A percentile compares a stretch with the other conserved stretches of the same genome.
Evolutionary conservation across 2,329 filamentous ascomycete genomes (phyloP).

Genomic region (Dothiorella sarmentorum): DNA sequence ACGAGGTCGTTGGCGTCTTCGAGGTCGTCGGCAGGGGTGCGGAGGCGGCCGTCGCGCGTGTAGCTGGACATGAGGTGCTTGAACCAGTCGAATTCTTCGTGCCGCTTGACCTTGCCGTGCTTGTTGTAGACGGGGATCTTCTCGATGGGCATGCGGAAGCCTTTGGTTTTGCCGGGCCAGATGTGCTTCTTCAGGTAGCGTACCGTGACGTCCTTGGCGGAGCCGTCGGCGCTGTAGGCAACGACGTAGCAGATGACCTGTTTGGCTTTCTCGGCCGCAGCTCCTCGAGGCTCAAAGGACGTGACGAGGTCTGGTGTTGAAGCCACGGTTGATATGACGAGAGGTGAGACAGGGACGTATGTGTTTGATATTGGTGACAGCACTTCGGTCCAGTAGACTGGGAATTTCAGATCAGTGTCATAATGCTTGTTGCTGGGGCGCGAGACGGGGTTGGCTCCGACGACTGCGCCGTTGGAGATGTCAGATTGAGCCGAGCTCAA

Average conservation of each 20-base stretch:
- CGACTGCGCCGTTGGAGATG: slow-evolving; percentile 50
- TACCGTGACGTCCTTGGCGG: slow-evolving; percentile 91
- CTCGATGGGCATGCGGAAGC: slow-evolving; percentile 71
- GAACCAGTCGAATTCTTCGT: slow-evolving; percentile 87
- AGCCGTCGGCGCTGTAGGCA: slow-evolving; percentile 77
- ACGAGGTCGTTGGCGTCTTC: slow-evolving; percentile 78
- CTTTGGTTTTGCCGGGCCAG: slow-evolving; percentile 87
- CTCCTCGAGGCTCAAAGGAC: slow-evolving; percentile 78
- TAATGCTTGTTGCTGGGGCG: slow-evolving; percentile 48
- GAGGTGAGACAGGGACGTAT: slow-evolving; percentile 73
- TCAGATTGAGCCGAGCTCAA: slow-evolving; percentile 44
- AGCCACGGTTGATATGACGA: slow-evolving; percentile 43
- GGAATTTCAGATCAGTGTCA: slow-evolving; percentile 75
- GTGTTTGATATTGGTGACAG: slow-evolving; percentile 77
- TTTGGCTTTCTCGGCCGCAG: slow-evolving; percentile 77
- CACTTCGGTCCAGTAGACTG: slow-evolving; percentile 91
- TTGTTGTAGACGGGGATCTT: slow-evolving; percentile 77
- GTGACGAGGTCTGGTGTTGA: slow-evolving; percentile 56
- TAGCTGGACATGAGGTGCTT: slow-evolving; percentile 75
- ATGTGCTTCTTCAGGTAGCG: slow-evolving; percentile 80
- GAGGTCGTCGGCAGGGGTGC: slow-evolving; percentile 70
- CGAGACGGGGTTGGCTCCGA: slow-evolving; percentile 51
- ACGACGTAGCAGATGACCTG: slow-evolving; percentile 90
- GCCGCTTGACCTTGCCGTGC: slow-evolving; percentile 70
- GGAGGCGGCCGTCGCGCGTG: slow-evolving; percentile 47